Conservation (phyloP, 306 rosid species). For the Prinsepia uniflora region DNA sequence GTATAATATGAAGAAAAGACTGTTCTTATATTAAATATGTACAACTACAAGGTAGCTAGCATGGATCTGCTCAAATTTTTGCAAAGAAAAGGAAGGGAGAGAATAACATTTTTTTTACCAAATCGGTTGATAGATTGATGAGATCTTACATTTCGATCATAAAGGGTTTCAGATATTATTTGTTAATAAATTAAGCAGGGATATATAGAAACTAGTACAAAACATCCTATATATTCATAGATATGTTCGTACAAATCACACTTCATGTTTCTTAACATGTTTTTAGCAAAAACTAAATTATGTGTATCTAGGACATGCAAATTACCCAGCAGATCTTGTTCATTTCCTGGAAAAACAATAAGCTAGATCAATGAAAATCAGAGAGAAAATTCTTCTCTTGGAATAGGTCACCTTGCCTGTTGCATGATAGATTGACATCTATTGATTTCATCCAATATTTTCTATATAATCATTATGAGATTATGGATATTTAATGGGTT, state of each 20-base stretch:
- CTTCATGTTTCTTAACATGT: slow-evolving; percentile 38
- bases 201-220: slow-evolving; percentile 2
- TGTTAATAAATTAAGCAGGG: slow-evolving; percentile 17
- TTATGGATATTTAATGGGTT: too few relatives aligned
- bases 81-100: slow-evolving; percentile 51
- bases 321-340: slow-evolving; percentile 4
- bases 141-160: slow-evolving; percentile 29
- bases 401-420: slow-evolving; percentile 81
- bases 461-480: too few relatives aligned
- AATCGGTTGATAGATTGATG: slow-evolving; percentile 39
- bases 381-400: slow-evolving; percentile 51
- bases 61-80: slow-evolving; percentile 23
- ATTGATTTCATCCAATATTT: too few relatives aligned
- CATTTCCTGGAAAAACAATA: not conserved
- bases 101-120: slow-evolving; percentile 30
- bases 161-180: slow-evolving; percentile 22
- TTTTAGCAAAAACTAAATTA: slow-evolving; percentile 36
- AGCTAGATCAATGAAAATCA: not conserved
- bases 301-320: slow-evolving; percentile 13
- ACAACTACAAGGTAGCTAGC: too few relatives aligned
- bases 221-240: slow-evolving; percentile 45
- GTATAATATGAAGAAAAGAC: not conserved
- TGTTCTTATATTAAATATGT: slow-evolving; percentile 3
- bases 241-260: slow-evolving; percentile 44
- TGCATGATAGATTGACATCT: slow-evolving; percentile 11